Evolutionary conservation across 108 stramenopile genomes (phyloP), one percentile per base, ranked within the genome.

Genomic region (Skeletonema menzelii): DNA sequence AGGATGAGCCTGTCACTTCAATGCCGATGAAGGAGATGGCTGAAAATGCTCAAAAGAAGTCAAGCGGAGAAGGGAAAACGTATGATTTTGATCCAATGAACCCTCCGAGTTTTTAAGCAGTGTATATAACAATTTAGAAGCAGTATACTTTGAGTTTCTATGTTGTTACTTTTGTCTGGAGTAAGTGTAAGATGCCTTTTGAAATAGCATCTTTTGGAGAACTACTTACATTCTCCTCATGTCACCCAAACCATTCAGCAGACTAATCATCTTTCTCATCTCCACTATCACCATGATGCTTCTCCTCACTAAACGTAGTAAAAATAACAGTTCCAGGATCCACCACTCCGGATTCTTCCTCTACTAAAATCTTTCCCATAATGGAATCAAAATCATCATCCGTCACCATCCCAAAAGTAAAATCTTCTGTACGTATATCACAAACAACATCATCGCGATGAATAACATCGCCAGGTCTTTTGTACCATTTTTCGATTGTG

Each of bases 1-100:
- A 96, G 64, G 93, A 96, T 75, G 95, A 96, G 77, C 95, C 93
- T 0, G 77, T 91, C 15, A 96, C 92, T 0, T 79, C 80, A 55
- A 94, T 94, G 95, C 89, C 89, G 17, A 71, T 86, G 72, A 73
- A 84, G 69, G 63, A 65, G 31, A 55, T 46, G 15, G 57, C 61
- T n/a, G 75, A 70, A 27, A 56, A 22, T 46, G 70, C 46, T 11
- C 17, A 30, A 12, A 7, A 72, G 53, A 15, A 56, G 13, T 38
- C 10, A 1, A 20, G 28, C 34, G 30, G 24, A 28, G 32, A 56
- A 26, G 17, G 38, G 26, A 24, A 65, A 11, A 31, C 70, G 26
- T 38, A 66, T 26, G 27, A 24, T 20, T 73, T 73, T 58, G 80
- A 77, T 47, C 56, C 63, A 0, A 77, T 82, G 80, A 77, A 82